A percentile compares a stretch with the other conserved stretches of the same genome.
phyloP scores from a whole-genome alignment of 2,329 filamentous ascomycete genomes.

The Graphiopsis chlorocephala region DNA sequence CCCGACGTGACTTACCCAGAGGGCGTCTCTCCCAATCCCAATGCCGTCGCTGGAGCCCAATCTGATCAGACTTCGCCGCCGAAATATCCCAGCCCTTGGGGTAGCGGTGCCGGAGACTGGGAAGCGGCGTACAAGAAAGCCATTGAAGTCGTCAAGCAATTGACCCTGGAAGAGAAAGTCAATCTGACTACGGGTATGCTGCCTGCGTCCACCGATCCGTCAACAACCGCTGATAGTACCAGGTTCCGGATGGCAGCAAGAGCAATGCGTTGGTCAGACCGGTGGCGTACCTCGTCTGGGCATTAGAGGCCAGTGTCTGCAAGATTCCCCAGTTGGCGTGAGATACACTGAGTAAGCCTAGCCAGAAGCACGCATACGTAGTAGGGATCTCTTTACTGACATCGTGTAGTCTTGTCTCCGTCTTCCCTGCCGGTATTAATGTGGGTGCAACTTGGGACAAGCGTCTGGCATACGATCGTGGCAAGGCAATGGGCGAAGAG shows the following conservation, averaged over 20 bases:
- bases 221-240: slow-evolving; percentile 19
- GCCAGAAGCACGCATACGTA: too few species aligned
- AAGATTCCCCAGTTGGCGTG: slow-evolving; percentile 80
- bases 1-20: slow-evolving; percentile 31
- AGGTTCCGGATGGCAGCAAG: slow-evolving; percentile 59
- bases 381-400: not conserved
- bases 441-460: slow-evolving; percentile 52
- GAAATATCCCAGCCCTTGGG: slow-evolving; percentile 31
- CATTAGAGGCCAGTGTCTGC: slow-evolving; percentile 74
- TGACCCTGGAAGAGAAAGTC: slow-evolving; percentile 36
- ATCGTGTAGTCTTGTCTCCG: slow-evolving; percentile 34
- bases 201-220: slow-evolving; percentile 18
- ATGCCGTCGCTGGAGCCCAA: slow-evolving; percentile 25
- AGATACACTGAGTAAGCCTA: slow-evolving; percentile 60
- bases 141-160: slow-evolving; percentile 30
- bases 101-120: slow-evolving; percentile 46
- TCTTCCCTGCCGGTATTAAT: slow-evolving; percentile 37
- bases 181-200: slow-evolving; percentile 38
- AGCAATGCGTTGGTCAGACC: slow-evolving; percentile 72
- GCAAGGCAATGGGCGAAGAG: slow-evolving; percentile 69
- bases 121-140: slow-evolving; percentile 31
- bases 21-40: slow-evolving; percentile 26
- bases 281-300: slow-evolving; percentile 69
- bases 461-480: slow-evolving; percentile 63
- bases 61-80: slow-evolving; percentile 28